phyloP scores from a whole-genome alignment of 116 monocot genomes.

The Thalassia testudinum region DNA sequence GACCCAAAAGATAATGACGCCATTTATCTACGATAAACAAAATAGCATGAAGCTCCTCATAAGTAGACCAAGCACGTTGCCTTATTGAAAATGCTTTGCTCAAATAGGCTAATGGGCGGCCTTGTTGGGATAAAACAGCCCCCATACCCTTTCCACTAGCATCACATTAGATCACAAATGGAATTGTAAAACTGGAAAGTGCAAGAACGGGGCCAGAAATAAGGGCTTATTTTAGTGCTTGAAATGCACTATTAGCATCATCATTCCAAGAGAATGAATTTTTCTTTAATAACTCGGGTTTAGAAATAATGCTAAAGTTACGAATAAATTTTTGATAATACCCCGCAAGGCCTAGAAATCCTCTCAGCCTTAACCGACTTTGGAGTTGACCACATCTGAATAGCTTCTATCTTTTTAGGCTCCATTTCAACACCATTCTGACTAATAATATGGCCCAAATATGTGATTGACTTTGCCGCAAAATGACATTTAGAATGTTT shows the following conservation, averaged over 20 bases:
- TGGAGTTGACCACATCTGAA: not conserved
- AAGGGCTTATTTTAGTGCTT: too few relatives aligned
- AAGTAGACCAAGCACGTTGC: not conserved
- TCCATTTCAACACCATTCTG: not conserved
- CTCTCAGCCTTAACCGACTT: not conserved
- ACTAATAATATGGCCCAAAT: not conserved
- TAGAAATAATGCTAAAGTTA: not conserved
- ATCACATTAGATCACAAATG: too few relatives aligned
- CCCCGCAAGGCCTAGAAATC: too few relatives aligned
- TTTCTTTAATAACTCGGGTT: not conserved
- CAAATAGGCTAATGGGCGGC: too few relatives aligned
- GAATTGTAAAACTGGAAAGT: too few relatives aligned
- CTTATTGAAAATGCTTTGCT: too few relatives aligned
- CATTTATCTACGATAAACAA: not conserved
- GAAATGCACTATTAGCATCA: too few relatives aligned
- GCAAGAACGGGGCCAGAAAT: too few relatives aligned
- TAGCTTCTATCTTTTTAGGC: not conserved
- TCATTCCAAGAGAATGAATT: too few relatives aligned
- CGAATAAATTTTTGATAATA: not conserved
- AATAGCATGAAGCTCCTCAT: conserved; percentile 1
- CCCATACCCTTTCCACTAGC: too few relatives aligned
- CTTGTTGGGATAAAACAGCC: too few relatives aligned
- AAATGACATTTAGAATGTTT: not conserved
- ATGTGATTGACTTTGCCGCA: not conserved
- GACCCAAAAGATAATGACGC: not conserved